phyloP scores from a whole-genome alignment of 2,329 filamentous ascomycete genomes.

The Sarocladium strictum region DNA sequence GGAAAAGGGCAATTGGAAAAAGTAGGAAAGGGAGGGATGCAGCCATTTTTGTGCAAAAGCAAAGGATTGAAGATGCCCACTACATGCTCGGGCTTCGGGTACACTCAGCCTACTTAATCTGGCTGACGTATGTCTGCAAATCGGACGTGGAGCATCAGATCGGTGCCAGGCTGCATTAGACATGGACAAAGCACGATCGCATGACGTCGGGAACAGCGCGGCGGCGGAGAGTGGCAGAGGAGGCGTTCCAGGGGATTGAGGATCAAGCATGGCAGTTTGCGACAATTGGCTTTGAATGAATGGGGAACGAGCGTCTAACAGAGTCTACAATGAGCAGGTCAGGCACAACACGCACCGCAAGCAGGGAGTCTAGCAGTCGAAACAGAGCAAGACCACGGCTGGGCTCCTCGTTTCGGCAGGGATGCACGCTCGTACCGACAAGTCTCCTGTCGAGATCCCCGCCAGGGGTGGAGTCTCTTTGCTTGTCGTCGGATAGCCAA shows the following conservation, averaged over 20 bases:
- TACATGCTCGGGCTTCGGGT: background rate
- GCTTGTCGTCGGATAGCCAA: background rate
- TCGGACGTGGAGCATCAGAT: background rate
- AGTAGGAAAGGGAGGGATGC: background rate
- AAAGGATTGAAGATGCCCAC: constrained; percentile 2
- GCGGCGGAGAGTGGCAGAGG: background rate
- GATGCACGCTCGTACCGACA: background rate
- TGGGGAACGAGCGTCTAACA: constrained; percentile 1
- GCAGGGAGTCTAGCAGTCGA: background rate
- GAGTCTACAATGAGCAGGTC: background rate
- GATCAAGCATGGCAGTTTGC: background rate
- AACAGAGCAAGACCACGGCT: background rate
- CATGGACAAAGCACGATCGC: background rate
- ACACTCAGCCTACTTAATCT: background rate
- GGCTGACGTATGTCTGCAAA: background rate
- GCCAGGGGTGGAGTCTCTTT: background rate
- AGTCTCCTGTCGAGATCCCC: background rate
- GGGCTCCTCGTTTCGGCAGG: background rate
- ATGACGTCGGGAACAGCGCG: background rate
- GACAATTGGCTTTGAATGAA: background rate
- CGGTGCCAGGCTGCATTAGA: background rate
- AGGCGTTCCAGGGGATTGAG: background rate
- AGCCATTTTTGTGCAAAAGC: background rate
- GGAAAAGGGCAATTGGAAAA: background rate
- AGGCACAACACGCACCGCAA: background rate